Evolutionary conservation across 2,329 filamentous ascomycete species (phyloP).

Genomic region (Stemphylium vesicarium): DNA sequence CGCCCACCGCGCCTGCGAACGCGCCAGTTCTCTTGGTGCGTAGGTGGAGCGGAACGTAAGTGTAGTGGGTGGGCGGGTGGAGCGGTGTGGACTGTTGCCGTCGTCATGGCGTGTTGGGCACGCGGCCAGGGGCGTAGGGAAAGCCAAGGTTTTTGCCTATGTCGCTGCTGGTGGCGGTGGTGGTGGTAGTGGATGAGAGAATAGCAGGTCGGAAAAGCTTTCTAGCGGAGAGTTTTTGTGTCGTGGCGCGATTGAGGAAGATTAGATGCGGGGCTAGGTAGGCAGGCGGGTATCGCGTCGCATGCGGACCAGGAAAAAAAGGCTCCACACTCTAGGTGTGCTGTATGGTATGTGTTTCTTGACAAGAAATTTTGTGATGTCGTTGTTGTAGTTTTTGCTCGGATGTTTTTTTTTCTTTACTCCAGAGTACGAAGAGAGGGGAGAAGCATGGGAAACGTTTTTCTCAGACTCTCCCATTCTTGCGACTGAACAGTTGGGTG

Average conservation of each 20-base stretch:
- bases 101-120: neutral
- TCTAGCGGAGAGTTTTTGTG: no score
- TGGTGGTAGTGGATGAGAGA: neutral
- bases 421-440: neutral
- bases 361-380: no score
- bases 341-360: no score
- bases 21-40: neutral
- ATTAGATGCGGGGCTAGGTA: no score
- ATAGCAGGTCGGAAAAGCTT: no score
- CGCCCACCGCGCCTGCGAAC: neutral
- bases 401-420: no score
- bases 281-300: no score
- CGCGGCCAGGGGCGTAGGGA: neutral
- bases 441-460: neutral
- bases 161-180: neutral
- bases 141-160: neutral
- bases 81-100: no score
- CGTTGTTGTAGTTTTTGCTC: no score
- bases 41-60: neutral
- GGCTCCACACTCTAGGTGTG: no score
- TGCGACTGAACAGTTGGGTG: slow-evolving; percentile 31
- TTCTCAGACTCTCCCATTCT: slow-evolving; percentile 7
- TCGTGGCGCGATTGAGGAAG: no score
- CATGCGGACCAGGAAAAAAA: no score
- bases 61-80: neutral